These are phyloP conservation scores for Suillus sp. DNA, from an alignment of 768 basidiomycete genomes.

Conservation along the genomic window DNA sequence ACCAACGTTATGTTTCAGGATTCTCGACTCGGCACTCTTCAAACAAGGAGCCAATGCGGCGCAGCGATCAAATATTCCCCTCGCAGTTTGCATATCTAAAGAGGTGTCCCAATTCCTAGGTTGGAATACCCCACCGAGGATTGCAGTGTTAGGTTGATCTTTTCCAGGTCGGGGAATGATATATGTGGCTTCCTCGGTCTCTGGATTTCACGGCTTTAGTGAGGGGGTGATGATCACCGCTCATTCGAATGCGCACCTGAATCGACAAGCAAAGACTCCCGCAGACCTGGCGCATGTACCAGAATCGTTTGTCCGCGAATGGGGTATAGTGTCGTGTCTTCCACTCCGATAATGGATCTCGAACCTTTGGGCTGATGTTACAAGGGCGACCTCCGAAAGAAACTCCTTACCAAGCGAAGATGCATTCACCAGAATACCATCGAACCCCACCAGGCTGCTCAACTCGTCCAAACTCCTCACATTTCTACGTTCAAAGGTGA, in stretches of 20 bases:
- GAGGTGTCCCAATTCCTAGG: slow-evolving; percentile 53
- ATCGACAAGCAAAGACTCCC: slow-evolving; percentile 33
- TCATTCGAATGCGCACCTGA: slow-evolving; percentile 24
- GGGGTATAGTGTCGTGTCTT: slow-evolving; percentile 74
- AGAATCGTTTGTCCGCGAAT: slow-evolving; percentile 85
- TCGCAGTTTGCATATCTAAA: slow-evolving; percentile 41
- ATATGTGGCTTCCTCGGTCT: slow-evolving; percentile 45
- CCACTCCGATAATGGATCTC: slow-evolving; percentile 74
- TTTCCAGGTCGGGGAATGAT: slow-evolving; percentile 61
- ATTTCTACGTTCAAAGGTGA: slow-evolving; percentile 44
- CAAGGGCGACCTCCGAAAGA: slow-evolving; percentile 1
- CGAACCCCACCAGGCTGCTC: slow-evolving; percentile 37
- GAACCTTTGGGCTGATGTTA: slow-evolving; percentile 46
- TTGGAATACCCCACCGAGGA: slow-evolving; percentile 62
- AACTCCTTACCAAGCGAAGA: slow-evolving; percentile 48
- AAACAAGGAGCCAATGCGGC: slow-evolving; percentile 40
- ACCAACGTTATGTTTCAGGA: slow-evolving; percentile 59
- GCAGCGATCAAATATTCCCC: slow-evolving; percentile 49
- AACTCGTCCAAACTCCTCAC: slow-evolving; percentile 50
- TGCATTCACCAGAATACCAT: slow-evolving; percentile 56
- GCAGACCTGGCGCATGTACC: slow-evolving; percentile 66
- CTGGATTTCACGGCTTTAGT: slow-evolving; percentile 8
- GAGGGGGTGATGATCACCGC: background rate
- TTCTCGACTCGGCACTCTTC: slow-evolving; percentile 38
- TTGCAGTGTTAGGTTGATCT: slow-evolving; percentile 43